Percentiles rank a stretch among this genome's conserved stretches.
These are phyloP conservation scores for Chytriomyces confervae DNA, from an alignment of 192 early-diverging fungal genomes.

Conservation along the genomic window DNA sequence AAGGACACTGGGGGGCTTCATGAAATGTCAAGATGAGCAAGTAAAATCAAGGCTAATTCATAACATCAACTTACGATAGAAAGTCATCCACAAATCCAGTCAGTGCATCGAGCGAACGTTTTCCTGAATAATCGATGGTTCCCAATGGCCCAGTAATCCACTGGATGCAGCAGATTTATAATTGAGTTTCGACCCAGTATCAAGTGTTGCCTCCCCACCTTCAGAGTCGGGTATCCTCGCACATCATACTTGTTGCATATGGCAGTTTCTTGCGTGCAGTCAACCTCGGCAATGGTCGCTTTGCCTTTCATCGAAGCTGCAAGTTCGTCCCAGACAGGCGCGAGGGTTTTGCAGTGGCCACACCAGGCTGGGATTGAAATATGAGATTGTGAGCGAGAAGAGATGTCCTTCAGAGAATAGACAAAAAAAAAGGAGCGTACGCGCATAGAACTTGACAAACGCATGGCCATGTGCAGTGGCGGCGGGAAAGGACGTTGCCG, in stretches of 20 bases:
- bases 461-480: background rate
- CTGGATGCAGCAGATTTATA: slow-evolving; percentile 2
- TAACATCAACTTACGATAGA: background rate
- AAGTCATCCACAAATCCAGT: slow-evolving; percentile 47
- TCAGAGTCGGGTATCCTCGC: slow-evolving; percentile 82
- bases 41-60: background rate
- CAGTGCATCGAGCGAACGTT: slow-evolving; percentile 59
- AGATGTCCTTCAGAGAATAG: background rate
- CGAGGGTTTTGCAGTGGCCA: slow-evolving; percentile 40
- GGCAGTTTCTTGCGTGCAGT: slow-evolving; percentile 64
- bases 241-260: slow-evolving; percentile 58
- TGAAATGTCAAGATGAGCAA: too few relatives aligned
- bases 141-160: slow-evolving; percentile 46
- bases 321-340: slow-evolving; percentile 75
- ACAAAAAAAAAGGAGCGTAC: background rate
- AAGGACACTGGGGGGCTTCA: slow-evolving; percentile 9
- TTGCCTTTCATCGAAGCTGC: slow-evolving; percentile 58
- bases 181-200: too few relatives aligned
- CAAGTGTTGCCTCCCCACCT: too few relatives aligned
- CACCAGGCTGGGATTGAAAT: background rate
- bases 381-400: background rate
- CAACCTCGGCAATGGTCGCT: slow-evolving; percentile 76
- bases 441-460: background rate
- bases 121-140: slow-evolving; percentile 45
- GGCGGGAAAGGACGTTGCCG: background rate